Evolutionary conservation across 306 rosid species (phyloP), one percentile per base, ranked within the genome.

Genomic region (Quercus alba): DNA sequence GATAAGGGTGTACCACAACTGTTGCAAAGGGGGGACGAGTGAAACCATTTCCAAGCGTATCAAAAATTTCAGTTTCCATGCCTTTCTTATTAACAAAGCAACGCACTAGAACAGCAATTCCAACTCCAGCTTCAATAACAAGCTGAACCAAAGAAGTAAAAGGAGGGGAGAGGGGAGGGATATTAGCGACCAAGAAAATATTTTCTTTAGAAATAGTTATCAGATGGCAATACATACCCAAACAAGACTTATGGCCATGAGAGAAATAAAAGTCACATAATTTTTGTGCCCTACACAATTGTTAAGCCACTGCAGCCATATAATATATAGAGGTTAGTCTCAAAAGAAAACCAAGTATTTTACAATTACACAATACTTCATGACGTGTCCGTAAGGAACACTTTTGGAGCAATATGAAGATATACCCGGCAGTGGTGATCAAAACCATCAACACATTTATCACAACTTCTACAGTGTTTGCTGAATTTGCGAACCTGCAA

Each of bases 371-470:
- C 23, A 67, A 76, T 63, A 78, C 74, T 77, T 25, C 59, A 86
- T 67, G 62, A 63, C 59, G 19, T 57, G 83, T 80, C 67, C 63
- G 28, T 23, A 74, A 3, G 19, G 46, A 78, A 62, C 66, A 73
- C 77, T 63, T 7, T 41, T 17, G 77, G 55, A 81, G 82, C 79
- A 70, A 70, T 15, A 72, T 62, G 72, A 75, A 70, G 68, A 31
- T 83, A 84, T 93, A 94, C 99, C 91, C 97, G 92, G 58, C 99
- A 94, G 87, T 94, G 99, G 85, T 94, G 99, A 90, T 94, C 99
- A 72, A 94, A 94, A 46, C 97, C 99, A 78, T 93, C 97, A 57
- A 94, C 97, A 82, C 99, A 94, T 81, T 94, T 94, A 83, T 94
- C 99, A 86, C 99, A 94, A 80, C 99, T 94, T 89, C 99, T 86